These are phyloP conservation scores for Globisporangium lucens DNA, from an alignment of 352 stramenopile species.

Conservation along the genomic window DNA sequence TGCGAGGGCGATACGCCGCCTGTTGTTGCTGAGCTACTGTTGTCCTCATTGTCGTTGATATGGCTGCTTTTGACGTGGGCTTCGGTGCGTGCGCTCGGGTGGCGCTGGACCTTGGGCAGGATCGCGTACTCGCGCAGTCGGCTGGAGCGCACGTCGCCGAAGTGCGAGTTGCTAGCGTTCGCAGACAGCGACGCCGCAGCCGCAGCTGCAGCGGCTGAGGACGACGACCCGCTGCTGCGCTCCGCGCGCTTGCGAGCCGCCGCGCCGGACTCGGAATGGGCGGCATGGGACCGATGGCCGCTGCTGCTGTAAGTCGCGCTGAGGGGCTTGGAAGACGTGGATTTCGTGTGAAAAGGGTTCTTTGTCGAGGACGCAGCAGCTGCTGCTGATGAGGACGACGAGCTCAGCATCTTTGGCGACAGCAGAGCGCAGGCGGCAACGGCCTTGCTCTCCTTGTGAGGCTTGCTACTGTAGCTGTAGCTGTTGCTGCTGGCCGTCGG, in stretches of 20 bases:
- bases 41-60: background rate
- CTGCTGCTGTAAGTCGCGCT: background rate
- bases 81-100: background rate
- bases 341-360: conserved; percentile 12
- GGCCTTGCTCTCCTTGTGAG: conserved; percentile 13
- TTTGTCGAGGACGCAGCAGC: background rate
- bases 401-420: conserved; percentile 8
- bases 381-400: background rate
- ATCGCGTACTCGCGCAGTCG: conserved; percentile 15
- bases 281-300: background rate
- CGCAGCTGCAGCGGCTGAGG: background rate
- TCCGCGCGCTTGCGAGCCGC: conserved; percentile 7
- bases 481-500: background rate
- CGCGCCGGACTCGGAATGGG: conserved; percentile 10
- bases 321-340: background rate
- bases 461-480: background rate
- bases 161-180: background rate
- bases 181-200: background rate
- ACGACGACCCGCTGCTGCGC: conserved; percentile 10
- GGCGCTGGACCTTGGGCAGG: conserved; percentile 15
- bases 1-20: background rate
- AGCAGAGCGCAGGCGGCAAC: conserved; percentile 9
- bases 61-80: background rate
- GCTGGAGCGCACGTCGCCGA: conserved; percentile 12
- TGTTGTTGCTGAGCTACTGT: background rate